phyloP scores from a whole-genome alignment of 1,284 basidiomycete species.

The Pyrrhoderma noxium region DNA sequence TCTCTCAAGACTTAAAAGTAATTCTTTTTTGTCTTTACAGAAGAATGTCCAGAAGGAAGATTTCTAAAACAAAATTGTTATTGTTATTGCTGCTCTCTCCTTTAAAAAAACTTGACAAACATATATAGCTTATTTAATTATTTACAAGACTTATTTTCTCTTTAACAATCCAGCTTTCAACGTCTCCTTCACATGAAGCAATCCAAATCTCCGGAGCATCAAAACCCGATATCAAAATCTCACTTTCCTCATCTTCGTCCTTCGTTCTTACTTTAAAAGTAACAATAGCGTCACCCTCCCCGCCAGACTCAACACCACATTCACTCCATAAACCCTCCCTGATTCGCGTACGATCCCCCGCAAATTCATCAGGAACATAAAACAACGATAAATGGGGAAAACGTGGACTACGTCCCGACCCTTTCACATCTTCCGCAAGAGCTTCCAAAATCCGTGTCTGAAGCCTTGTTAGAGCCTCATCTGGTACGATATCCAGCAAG shows the following conservation, averaged over 20 bases:
- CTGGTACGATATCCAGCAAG: constrained; percentile 43
- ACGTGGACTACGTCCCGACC: constrained; percentile 42
- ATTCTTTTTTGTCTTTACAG: too few relatives aligned
- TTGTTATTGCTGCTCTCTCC: too few relatives aligned
- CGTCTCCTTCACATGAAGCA: constrained; percentile 53
- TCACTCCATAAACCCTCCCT: constrained; percentile 31
- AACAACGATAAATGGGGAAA: constrained; percentile 66
- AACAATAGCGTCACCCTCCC: constrained; percentile 19
- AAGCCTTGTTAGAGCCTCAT: constrained; percentile 40
- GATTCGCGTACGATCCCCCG: constrained; percentile 29
- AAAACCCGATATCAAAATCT: constrained; percentile 37
- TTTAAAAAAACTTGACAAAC: too few relatives aligned
- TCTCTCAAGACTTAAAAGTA: too few relatives aligned
- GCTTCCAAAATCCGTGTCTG: too few relatives aligned
- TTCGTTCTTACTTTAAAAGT: neutral
- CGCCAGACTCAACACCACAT: constrained; percentile 24
- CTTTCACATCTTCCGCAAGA: too few relatives aligned
- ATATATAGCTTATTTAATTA: too few relatives aligned
- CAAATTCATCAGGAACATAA: constrained; percentile 59
- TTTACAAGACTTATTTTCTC: constrained; percentile 29
- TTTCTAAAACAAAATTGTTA: too few relatives aligned
- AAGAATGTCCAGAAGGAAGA: too few relatives aligned
- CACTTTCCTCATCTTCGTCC: neutral
- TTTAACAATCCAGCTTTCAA: constrained; percentile 50
- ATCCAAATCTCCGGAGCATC: constrained; percentile 53